These are phyloP conservation scores for Telopea speciosissima DNA, from an alignment of 177 flowering plant species.

Conservation along the genomic window DNA sequence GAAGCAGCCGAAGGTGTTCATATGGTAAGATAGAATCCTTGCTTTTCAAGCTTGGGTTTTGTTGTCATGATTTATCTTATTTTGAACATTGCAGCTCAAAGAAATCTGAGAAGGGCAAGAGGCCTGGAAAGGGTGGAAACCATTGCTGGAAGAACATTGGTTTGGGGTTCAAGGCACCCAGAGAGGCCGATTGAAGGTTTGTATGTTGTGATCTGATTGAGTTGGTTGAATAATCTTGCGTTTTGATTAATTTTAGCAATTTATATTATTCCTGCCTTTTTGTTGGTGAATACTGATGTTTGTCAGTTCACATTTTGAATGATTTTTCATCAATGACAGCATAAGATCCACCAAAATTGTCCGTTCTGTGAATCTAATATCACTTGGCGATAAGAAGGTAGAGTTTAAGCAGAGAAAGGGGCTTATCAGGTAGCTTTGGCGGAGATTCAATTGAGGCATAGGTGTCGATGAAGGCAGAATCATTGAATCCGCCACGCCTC, in stretches of 20 bases:
- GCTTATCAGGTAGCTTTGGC: constrained; percentile 14
- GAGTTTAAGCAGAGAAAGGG: neutral
- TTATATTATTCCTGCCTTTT: no score
- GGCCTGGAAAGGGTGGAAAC: constrained; percentile 66
- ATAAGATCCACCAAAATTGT: no score
- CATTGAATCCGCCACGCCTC: constrained; percentile 41
- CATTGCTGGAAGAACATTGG: constrained; percentile 52
- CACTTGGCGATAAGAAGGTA: no score
- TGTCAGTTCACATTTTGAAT: no score
- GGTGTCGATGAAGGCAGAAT: constrained; percentile 23
- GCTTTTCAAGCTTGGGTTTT: neutral
- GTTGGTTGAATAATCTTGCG: no score
- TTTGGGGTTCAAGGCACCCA: constrained; percentile 56
- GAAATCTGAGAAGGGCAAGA: constrained; percentile 50
- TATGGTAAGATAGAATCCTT: constrained; percentile 22
- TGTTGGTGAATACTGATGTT: no score
- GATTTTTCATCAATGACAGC: no score
- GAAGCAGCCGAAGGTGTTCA: constrained; percentile 59
- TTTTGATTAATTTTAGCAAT: no score
- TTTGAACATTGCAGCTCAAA: constrained; percentile 34
- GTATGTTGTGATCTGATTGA: neutral
- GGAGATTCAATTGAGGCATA: constrained; percentile 8
- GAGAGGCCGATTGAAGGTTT: constrained; percentile 55
- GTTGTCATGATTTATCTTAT: neutral
- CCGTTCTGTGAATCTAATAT: no score